phyloP scores from a whole-genome alignment of 768 basidiomycete species.

The Tylopilus felleus region DNA sequence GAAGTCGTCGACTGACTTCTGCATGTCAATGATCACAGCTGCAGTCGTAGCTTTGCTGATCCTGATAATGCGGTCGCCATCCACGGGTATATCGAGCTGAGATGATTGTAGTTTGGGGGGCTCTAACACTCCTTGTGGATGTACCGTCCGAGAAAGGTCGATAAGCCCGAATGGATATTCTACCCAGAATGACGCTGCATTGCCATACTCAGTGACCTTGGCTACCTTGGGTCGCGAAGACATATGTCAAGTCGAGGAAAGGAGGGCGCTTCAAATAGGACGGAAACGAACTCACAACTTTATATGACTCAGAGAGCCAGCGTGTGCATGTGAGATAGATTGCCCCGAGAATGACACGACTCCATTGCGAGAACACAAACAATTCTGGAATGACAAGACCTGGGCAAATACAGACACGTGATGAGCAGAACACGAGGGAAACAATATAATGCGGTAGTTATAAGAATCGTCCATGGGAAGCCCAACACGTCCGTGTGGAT shows the following conservation, averaged over 20 bases:
- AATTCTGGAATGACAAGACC: slow-evolving; percentile 4
- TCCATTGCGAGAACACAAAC: background rate
- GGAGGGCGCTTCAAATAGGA: background rate
- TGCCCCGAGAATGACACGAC: background rate
- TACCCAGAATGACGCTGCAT: slow-evolving; percentile 57
- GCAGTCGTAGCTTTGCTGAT: slow-evolving; percentile 50
- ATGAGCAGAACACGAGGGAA: slow-evolving; percentile 1
- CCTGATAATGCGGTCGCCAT: slow-evolving; percentile 49
- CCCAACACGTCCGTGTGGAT: slow-evolving; percentile 17
- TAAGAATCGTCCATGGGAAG: slow-evolving; percentile 13
- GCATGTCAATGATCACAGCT: slow-evolving; percentile 69
- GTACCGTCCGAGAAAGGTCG: slow-evolving; percentile 52
- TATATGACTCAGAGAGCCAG: background rate
- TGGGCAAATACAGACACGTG: slow-evolving; percentile 5
- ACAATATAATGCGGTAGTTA: slow-evolving; percentile 1
- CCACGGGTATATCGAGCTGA: slow-evolving; percentile 54
- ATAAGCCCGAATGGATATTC: slow-evolving; percentile 65
- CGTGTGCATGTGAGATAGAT: background rate
- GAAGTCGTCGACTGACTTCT: slow-evolving; percentile 48
- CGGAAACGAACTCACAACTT: slow-evolving; percentile 4
- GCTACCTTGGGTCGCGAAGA: slow-evolving; percentile 44
- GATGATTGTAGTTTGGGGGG: slow-evolving; percentile 31
- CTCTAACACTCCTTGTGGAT: slow-evolving; percentile 29
- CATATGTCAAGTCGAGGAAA: slow-evolving; percentile 28
- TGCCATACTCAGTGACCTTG: slow-evolving; percentile 51